A percentile compares a stretch with the other conserved stretches of the same genome.
phyloP scores from a whole-genome alignment of 805 yeast species.

The Pichia phayaonensis region DNA sequence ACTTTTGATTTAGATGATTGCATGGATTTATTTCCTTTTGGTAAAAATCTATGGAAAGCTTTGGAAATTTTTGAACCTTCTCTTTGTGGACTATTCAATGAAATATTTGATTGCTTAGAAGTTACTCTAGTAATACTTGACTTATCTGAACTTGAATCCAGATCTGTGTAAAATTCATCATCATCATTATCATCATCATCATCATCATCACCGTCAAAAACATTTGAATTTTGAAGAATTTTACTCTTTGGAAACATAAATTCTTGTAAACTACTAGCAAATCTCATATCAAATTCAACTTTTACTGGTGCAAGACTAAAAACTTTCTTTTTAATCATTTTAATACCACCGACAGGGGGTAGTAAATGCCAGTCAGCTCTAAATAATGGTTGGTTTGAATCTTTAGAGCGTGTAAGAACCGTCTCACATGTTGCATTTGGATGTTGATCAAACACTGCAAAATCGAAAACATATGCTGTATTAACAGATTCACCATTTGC shows the following conservation, averaged over 20 bases:
- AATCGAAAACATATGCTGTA: slow-evolving; percentile 49
- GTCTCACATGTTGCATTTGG: slow-evolving; percentile 58
- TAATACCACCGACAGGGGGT: slow-evolving; percentile 59
- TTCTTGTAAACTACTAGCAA: slow-evolving; percentile 41
- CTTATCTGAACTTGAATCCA: background rate
- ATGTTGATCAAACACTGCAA: slow-evolving; percentile 67
- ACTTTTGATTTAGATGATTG: background rate
- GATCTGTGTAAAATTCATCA: slow-evolving; percentile 2
- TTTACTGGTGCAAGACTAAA: slow-evolving; percentile 45
- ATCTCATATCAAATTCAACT: slow-evolving; percentile 48
- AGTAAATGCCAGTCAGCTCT: slow-evolving; percentile 46
- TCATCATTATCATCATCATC: slow-evolving; percentile 5
- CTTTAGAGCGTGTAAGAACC: slow-evolving; percentile 39
- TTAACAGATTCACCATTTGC: slow-evolving; percentile 66
- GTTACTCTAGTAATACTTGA: background rate
- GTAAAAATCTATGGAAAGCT: slow-evolving; percentile 5
- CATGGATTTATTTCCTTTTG: background rate
- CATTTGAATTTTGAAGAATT: slow-evolving; percentile 1
- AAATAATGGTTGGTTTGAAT: slow-evolving; percentile 27
- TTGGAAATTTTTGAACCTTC: slow-evolving; percentile 4
- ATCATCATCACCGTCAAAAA: background rate
- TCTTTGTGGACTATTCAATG: background rate
- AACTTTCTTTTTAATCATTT: slow-evolving; percentile 43
- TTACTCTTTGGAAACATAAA: slow-evolving; percentile 23
- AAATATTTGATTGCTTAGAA: background rate